phyloP scores from a whole-genome alignment of 768 basidiomycete species.

The Suillus occidentalis region DNA sequence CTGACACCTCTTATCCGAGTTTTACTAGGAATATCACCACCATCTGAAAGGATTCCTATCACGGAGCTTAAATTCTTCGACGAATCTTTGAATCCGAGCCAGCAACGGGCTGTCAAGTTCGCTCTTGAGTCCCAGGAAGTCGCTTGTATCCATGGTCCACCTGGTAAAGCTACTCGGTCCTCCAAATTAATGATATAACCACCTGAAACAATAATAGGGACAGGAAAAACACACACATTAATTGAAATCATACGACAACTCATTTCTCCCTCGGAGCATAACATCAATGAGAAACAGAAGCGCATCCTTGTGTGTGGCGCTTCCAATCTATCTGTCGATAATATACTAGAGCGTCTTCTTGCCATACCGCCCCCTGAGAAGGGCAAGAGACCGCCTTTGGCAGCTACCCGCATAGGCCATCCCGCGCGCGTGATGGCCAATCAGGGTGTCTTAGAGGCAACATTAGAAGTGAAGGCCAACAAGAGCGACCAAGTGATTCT shows the following conservation, averaged over 20 bases:
- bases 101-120: conserved; percentile 81
- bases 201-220: conserved; percentile 44
- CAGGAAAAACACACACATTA: conserved; percentile 95
- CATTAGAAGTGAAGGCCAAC: conserved; percentile 70
- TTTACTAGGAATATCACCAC: conserved; percentile 63
- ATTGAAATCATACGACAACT: conserved; percentile 92
- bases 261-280: conserved; percentile 41
- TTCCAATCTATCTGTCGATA: conserved; percentile 94
- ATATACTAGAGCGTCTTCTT: conserved; percentile 85
- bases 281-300: conserved; percentile 46
- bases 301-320: conserved; percentile 89
- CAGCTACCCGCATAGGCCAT: conserved; percentile 89
- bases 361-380: conserved; percentile 54
- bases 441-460: conserved; percentile 63
- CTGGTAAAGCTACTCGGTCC: conserved; percentile 49
- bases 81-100: conserved; percentile 73
- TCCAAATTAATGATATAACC: not conserved
- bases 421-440: conserved; percentile 88
- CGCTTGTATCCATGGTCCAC: conserved; percentile 96
- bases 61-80: conserved; percentile 68
- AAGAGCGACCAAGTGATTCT: conserved; percentile 63
- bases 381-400: conserved; percentile 43
- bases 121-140: conserved; percentile 80
- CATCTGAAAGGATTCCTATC: conserved; percentile 39
- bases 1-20: conserved; percentile 60